Evolutionary conservation across 2,329 filamentous ascomycete genomes (phyloP).

Genomic region (Botrytis paeoniae): DNA sequence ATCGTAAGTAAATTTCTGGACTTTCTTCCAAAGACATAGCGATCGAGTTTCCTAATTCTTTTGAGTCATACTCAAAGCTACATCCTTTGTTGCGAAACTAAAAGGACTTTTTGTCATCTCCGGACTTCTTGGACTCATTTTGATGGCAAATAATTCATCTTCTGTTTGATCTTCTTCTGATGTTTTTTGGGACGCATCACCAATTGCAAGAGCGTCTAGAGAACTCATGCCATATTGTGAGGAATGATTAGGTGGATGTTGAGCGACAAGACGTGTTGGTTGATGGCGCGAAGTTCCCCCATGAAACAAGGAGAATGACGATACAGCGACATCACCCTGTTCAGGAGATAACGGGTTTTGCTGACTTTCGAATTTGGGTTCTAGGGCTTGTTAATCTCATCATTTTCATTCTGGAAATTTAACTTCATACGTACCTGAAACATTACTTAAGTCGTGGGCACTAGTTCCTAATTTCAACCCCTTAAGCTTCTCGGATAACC

Average conservation of each 20-base stretch:
- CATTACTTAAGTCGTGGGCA: slow-evolving; percentile 58
- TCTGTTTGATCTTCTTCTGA: slow-evolving; percentile 52
- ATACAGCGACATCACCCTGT: slow-evolving; percentile 60
- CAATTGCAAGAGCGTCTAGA: slow-evolving; percentile 41
- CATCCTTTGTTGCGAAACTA: slow-evolving; percentile 44
- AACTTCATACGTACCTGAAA: slow-evolving; percentile 46
- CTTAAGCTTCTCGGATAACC: slow-evolving; percentile 74
- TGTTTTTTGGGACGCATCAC: slow-evolving; percentile 34
- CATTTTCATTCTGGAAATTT: background rate
- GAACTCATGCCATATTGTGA: slow-evolving; percentile 30
- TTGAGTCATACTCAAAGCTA: slow-evolving; percentile 32
- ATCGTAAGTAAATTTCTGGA: background rate
- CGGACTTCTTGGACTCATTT: slow-evolving; percentile 80
- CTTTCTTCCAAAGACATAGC: background rate
- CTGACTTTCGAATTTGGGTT: slow-evolving; percentile 26
- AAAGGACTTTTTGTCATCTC: slow-evolving; percentile 86
- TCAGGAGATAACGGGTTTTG: slow-evolving; percentile 54
- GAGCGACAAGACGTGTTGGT: slow-evolving; percentile 37
- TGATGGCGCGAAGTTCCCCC: slow-evolving; percentile 43
- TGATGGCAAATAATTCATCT: slow-evolving; percentile 83
- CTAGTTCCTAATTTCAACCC: slow-evolving; percentile 76
- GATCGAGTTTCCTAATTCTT: background rate
- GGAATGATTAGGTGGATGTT: slow-evolving; percentile 31
- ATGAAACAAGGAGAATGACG: slow-evolving; percentile 59
- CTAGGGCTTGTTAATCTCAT: slow-evolving; percentile 30